Evolutionary conservation across 495 filamentous ascomycete genomes (phyloP), one percentile per base, ranked within the genome.

Genomic region (Lindgomyces ingoldianus): DNA sequence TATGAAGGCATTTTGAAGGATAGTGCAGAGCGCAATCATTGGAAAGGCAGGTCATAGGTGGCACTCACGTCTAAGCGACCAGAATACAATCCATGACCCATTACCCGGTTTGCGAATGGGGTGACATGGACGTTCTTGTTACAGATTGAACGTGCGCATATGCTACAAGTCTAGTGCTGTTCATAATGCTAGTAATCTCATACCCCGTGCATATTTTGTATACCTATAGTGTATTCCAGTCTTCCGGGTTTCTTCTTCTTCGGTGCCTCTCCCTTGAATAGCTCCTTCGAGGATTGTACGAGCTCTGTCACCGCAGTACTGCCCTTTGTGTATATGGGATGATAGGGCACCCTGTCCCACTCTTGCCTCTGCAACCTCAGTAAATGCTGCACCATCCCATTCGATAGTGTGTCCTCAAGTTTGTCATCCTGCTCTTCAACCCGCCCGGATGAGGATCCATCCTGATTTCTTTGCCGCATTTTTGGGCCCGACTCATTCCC

Each of bases 371-470:
- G 65, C 48, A 68, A 33, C 33, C 65, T 36, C 25, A 62, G 39
- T 46, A 68, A 26, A 12, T 62, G 51, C 33, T 63, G 58, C 16
- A 68, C 65, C 58, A 63, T 68, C 9, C 56, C 65, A 49, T 68
- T 53, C 16, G 51, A 58, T 33, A 68, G 27, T 14, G 29, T 50
- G 11, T 62, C 58, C 36, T 63, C 65, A 33, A 59, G 21, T 1
- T 19, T 50, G 12, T 41, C 11, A 16, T 64, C 39, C 41, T 47
- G 24, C n/a, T 54, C 44, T 3, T 9, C 26, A 2, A 8, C 22
- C 30, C 18, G 29, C 4, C 3, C 27, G 10, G 42, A 42, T 4
- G 45, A n/a, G n/a, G n/a, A n/a, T n/a, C n/a, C 19, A 1, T 39
- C 36, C 1, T 9, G 12, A 33, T 60, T 48, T 51, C 51, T 9